phyloP scores from a whole-genome alignment of 2,329 filamentous ascomycete species.

The Colletotrichum lini region DNA sequence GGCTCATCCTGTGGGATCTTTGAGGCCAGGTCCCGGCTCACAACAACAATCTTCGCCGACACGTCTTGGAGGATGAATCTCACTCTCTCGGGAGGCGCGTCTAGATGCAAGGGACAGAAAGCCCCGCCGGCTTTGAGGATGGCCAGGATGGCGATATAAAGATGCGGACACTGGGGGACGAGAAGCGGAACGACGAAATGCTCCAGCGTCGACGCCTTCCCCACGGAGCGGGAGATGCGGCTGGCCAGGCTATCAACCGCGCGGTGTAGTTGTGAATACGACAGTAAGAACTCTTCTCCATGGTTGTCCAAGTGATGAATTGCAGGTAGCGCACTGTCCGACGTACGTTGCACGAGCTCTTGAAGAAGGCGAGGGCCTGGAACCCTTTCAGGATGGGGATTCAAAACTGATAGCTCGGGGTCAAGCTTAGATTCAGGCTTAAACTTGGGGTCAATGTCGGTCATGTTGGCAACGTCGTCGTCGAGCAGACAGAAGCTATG shows the following conservation, averaged over 20 bases:
- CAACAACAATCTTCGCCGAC: slow-evolving; percentile 77
- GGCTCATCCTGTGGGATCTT: slow-evolving; percentile 54
- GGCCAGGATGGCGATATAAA: slow-evolving; percentile 85
- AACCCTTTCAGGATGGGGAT: slow-evolving; percentile 57
- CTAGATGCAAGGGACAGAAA: slow-evolving; percentile 87
- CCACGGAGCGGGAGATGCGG: slow-evolving; percentile 56
- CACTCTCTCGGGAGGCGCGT: slow-evolving; percentile 82
- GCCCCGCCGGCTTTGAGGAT: slow-evolving; percentile 86
- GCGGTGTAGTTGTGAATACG: slow-evolving; percentile 75
- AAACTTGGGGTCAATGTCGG: slow-evolving; percentile 5
- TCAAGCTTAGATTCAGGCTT: slow-evolving; percentile 27
- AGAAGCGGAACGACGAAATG: slow-evolving; percentile 78
- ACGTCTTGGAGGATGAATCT: slow-evolving; percentile 87
- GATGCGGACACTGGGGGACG: slow-evolving; percentile 80
- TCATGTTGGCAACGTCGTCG: slow-evolving; percentile 29
- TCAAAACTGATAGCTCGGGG: slow-evolving; percentile 59
- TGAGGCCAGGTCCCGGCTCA: slow-evolving; percentile 63
- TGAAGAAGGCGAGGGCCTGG: slow-evolving; percentile 64
- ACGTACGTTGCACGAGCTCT: slow-evolving; percentile 69
- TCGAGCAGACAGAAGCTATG: slow-evolving; percentile 6
- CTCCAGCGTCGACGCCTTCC: neutral
- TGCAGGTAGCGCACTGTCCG: slow-evolving; percentile 60
- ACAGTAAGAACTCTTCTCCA: slow-evolving; percentile 62
- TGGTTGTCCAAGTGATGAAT: slow-evolving; percentile 71
- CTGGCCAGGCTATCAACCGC: slow-evolving; percentile 70